Conservation (phyloP, 768 basidiomycete species). For the Tubosaeta sp. region DNA sequence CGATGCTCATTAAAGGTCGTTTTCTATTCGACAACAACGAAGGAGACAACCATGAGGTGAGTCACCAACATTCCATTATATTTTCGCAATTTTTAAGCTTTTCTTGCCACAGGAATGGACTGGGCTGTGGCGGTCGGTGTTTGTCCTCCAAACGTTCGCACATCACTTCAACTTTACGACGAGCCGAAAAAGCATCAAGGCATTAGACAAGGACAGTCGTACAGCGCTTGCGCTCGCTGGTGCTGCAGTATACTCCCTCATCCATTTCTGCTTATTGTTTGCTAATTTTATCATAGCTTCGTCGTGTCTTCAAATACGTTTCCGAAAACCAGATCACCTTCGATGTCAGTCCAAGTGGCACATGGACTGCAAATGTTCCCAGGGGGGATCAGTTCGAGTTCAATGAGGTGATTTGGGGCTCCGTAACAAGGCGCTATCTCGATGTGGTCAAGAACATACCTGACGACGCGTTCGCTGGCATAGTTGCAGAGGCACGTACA, state of each 20-base stretch:
- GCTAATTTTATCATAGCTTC: neutral
- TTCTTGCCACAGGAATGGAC: neutral
- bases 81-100: neutral
- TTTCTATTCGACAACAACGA: neutral
- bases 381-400: neutral
- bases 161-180: constrained; percentile 2
- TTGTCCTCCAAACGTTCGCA: neutral
- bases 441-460: neutral
- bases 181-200: neutral
- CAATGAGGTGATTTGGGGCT: neutral
- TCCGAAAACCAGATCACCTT: neutral
- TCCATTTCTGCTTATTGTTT: neutral
- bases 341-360: neutral
- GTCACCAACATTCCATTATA: neutral
- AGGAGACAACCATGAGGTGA: neutral
- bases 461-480: neutral
- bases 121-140: neutral
- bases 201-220: neutral
- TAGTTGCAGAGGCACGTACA: neutral
- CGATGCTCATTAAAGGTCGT: neutral
- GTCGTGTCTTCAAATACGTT: neutral
- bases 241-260: neutral
- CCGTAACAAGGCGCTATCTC: neutral
- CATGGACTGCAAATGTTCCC: neutral
- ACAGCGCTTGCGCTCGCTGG: neutral